Conservation (phyloP, 2,329 filamentous ascomycete species). For the Xylaria sp. region DNA sequence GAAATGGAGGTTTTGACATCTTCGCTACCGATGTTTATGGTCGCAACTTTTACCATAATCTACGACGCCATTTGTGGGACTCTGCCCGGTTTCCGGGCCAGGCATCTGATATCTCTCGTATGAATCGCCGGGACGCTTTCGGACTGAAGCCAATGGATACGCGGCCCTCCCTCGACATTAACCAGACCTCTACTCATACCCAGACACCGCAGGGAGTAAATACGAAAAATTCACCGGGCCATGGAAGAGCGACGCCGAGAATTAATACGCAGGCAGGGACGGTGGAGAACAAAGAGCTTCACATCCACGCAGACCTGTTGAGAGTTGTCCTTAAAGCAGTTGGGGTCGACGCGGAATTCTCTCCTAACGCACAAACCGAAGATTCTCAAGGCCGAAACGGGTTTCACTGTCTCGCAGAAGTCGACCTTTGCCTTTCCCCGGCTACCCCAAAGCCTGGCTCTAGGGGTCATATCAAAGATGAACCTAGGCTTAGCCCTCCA, state of each 20-base stretch:
- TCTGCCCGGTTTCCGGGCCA: slow-evolving; percentile 41
- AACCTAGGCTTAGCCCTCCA: slow-evolving; percentile 26
- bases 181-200: not conserved
- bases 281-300: slow-evolving; percentile 41
- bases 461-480: slow-evolving; percentile 31
- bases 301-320: slow-evolving; percentile 52
- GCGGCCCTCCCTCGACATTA: slow-evolving; percentile 17
- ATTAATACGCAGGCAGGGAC: slow-evolving; percentile 42
- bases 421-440: slow-evolving; percentile 50
- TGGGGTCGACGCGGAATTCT: slow-evolving; percentile 41
- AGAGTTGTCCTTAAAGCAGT: slow-evolving; percentile 51
- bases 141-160: slow-evolving; percentile 45
- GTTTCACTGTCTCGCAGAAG: slow-evolving; percentile 68
- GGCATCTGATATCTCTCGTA: slow-evolving; percentile 47
- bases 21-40: slow-evolving; percentile 49
- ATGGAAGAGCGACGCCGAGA: slow-evolving; percentile 23
- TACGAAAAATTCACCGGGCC: slow-evolving; percentile 25
- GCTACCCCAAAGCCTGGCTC: slow-evolving; percentile 28
- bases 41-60: slow-evolving; percentile 49
- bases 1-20: slow-evolving; percentile 41
- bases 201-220: slow-evolving; percentile 31
- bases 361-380: slow-evolving; percentile 50
- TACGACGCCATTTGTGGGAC: slow-evolving; percentile 44
- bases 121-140: slow-evolving; percentile 63
- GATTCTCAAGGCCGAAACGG: slow-evolving; percentile 64